These are phyloP conservation scores for Geotrichum histeridarum DNA, from an alignment of 1,139 yeast species.

Conservation along the genomic window DNA sequence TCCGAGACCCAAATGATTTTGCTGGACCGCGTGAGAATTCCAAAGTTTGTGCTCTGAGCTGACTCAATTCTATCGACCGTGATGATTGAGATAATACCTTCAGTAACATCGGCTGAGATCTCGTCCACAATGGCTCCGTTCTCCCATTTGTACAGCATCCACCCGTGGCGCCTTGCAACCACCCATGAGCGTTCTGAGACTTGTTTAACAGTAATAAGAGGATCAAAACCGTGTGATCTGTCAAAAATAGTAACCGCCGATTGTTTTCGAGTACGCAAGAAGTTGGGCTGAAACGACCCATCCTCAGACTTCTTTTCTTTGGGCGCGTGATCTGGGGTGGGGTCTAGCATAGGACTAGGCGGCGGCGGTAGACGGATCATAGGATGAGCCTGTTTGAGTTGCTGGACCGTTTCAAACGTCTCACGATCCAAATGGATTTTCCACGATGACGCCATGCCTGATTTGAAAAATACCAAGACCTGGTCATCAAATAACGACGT, in stretches of 20 bases:
- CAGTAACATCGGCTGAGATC: slow-evolving; percentile 25
- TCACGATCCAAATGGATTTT: slow-evolving; percentile 12
- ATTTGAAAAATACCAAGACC: slow-evolving; percentile 21
- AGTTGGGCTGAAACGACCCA: slow-evolving; percentile 8
- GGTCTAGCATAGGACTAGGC: background rate
- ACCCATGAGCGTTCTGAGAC: slow-evolving; percentile 26
- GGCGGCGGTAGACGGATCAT: slow-evolving; percentile 16
- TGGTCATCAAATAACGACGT: slow-evolving; percentile 24
- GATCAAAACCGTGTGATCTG: slow-evolving; percentile 21
- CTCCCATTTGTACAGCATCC: slow-evolving; percentile 28
- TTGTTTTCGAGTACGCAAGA: slow-evolving; percentile 11
- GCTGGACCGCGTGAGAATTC: slow-evolving; percentile 25
- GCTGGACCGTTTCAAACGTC: slow-evolving; percentile 10
- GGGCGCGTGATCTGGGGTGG: background rate
- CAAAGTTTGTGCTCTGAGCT: slow-evolving; percentile 20
- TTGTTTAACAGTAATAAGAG: slow-evolving; percentile 20
- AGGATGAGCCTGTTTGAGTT: slow-evolving; percentile 10
- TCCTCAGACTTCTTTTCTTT: background rate
- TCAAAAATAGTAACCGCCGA: slow-evolving; percentile 18
- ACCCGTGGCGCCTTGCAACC: slow-evolving; percentile 25
- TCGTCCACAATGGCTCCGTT: slow-evolving; percentile 23
- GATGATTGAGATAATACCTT: slow-evolving; percentile 18
- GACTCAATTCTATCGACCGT: slow-evolving; percentile 15
- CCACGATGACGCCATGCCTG: slow-evolving; percentile 22
- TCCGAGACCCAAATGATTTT: slow-evolving; percentile 25